phyloP scores from a whole-genome alignment of 2,329 filamentous ascomycete genomes.

The Colletotrichum sp. region DNA sequence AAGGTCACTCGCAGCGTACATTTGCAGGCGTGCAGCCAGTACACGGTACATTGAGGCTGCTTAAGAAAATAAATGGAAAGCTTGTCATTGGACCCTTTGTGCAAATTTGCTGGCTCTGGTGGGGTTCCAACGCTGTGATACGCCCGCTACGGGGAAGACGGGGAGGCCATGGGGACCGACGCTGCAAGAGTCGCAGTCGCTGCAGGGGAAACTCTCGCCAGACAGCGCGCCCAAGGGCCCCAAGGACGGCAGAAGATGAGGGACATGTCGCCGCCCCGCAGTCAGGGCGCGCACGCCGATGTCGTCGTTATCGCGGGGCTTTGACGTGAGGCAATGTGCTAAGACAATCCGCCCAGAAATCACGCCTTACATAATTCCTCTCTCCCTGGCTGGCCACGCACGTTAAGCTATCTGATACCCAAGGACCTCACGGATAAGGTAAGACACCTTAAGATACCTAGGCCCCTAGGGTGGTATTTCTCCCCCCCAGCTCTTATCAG shows the following conservation, averaged over 20 bases:
- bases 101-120: conserved; percentile 1
- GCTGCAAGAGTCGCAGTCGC: not conserved
- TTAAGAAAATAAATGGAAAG: conserved; percentile 12
- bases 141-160: not conserved
- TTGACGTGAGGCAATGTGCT: not conserved
- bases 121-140: conserved; percentile 4
- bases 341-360: conserved; percentile 1
- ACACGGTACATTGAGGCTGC: not conserved
- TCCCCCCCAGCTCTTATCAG: conserved; percentile 7
- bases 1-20: not conserved
- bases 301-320: conserved; percentile 18
- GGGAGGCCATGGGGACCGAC: not conserved
- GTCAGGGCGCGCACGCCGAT: conserved; percentile 11
- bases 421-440: not conserved
- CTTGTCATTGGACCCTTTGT: conserved; percentile 22
- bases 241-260: not conserved
- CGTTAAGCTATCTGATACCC: not conserved
- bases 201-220: conserved; percentile 9
- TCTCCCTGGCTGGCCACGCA: not conserved
- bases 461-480: not conserved
- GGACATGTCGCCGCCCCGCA: not conserved
- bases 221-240: not conserved
- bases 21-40: not conserved
- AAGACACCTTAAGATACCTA: not conserved
- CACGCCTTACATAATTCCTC: not conserved